These are phyloP conservation scores for Myxozyma neglecta DNA, from an alignment of 805 yeast genomes.

Conservation along the genomic window DNA sequence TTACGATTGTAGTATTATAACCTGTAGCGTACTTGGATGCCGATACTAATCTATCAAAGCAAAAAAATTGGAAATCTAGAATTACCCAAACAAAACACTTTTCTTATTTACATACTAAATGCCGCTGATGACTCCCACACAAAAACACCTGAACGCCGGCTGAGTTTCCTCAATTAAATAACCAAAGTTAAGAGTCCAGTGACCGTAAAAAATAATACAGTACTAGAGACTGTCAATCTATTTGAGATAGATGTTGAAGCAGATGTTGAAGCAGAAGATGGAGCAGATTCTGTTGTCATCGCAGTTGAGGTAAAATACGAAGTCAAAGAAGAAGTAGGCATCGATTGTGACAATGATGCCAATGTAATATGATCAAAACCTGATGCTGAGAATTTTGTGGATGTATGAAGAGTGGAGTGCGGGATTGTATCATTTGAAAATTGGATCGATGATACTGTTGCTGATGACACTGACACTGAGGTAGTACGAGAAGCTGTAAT, in stretches of 20 bases:
- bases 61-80: too few species aligned
- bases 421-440: background rate
- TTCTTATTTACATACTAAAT: constrained; percentile 36
- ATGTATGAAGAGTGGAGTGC: background rate
- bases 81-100: too few species aligned
- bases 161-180: too few species aligned
- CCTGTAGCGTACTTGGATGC: too few species aligned
- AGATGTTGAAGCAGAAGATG: background rate
- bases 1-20: too few species aligned
- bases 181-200: too few species aligned
- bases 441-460: background rate
- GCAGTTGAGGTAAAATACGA: background rate
- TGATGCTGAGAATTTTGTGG: background rate
- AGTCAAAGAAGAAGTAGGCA: background rate
- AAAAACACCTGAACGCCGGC: too few species aligned
- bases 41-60: too few species aligned
- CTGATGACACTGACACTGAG: background rate
- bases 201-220: too few species aligned
- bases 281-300: background rate
- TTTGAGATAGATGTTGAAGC: background rate
- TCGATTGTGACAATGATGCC: background rate
- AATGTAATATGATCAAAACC: background rate
- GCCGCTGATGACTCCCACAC: too few species aligned
- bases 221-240: too few species aligned
- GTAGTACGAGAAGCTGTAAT: too few species aligned